Evolutionary conservation across 768 basidiomycete genomes (phyloP).

Genomic region (Coprinellus micaceus): DNA sequence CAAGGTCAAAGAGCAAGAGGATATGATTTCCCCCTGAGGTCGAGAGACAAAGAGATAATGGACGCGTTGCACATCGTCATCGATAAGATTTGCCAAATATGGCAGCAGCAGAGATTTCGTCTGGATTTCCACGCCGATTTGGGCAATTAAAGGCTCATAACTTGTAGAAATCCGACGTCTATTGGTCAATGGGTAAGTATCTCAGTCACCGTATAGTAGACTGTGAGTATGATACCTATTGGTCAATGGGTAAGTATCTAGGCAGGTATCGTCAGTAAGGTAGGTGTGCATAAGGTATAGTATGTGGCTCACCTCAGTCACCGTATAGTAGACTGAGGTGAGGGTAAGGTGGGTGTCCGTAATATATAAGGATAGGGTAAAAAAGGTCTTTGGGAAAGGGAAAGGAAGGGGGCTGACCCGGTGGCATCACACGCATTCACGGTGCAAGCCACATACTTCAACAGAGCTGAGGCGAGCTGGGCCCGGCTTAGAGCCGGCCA

Average conservation of each 20-base stretch:
- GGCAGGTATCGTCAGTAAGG: background rate
- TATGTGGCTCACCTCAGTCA: background rate
- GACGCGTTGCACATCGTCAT: background rate
- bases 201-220: background rate
- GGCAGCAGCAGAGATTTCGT: background rate
- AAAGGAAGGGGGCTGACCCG: too few relatives aligned
- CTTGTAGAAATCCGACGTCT: conserved; percentile 14
- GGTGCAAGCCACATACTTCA: too few relatives aligned
- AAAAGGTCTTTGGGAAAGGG: too few relatives aligned
- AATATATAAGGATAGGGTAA: background rate
- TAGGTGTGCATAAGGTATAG: background rate
- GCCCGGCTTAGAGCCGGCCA: too few relatives aligned
- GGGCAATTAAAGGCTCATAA: conserved; percentile 16
- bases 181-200: background rate
- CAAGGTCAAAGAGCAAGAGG: background rate
- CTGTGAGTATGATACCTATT: background rate
- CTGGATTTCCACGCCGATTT: background rate
- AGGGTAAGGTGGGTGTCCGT: background rate
- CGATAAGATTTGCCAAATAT: conserved; percentile 2
- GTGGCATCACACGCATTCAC: too few relatives aligned
- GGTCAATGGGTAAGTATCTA: background rate
- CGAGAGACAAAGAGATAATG: background rate
- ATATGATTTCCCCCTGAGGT: background rate
- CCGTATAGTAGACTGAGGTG: background rate
- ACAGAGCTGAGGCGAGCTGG: too few relatives aligned